Evolutionary conservation across 2,329 filamentous ascomycete species (phyloP).

Genomic region (Apiospora kogelbergensis): DNA sequence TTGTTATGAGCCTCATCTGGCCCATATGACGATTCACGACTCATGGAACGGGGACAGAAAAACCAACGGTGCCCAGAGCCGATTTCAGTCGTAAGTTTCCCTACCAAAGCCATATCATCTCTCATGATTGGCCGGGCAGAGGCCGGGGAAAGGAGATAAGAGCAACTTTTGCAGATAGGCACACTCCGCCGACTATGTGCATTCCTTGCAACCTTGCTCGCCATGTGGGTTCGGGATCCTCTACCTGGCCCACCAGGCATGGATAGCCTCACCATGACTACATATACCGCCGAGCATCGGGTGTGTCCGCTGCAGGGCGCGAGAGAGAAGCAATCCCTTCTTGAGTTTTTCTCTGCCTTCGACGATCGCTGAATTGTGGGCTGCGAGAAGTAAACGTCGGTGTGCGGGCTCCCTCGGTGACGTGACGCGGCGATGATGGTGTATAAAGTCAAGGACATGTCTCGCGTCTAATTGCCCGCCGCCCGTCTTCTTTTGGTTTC

Average conservation of each 20-base stretch:
- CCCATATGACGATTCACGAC: neutral
- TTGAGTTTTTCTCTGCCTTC: neutral
- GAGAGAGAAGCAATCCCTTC: neutral
- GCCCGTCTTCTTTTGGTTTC: neutral
- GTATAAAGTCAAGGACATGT: slow-evolving; percentile 1
- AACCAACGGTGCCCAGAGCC: neutral
- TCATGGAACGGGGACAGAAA: neutral
- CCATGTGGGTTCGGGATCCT: neutral
- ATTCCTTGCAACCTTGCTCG: neutral
- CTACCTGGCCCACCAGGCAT: neutral
- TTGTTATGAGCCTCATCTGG: neutral
- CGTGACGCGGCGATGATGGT: neutral
- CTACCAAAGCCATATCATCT: neutral
- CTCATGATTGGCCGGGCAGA: neutral
- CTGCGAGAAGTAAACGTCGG: neutral
- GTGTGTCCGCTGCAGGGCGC: neutral
- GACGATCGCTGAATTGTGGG: neutral
- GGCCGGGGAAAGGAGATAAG: neutral
- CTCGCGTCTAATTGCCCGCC: neutral
- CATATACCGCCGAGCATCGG: neutral
- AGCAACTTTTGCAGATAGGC: neutral
- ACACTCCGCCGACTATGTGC: neutral
- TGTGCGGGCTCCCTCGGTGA: neutral
- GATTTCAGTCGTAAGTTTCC: neutral
- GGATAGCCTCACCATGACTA: neutral